Evolutionary conservation across 495 filamentous ascomycete species (phyloP).

Genomic region (Hyaloscypha hepaticicola): DNA sequence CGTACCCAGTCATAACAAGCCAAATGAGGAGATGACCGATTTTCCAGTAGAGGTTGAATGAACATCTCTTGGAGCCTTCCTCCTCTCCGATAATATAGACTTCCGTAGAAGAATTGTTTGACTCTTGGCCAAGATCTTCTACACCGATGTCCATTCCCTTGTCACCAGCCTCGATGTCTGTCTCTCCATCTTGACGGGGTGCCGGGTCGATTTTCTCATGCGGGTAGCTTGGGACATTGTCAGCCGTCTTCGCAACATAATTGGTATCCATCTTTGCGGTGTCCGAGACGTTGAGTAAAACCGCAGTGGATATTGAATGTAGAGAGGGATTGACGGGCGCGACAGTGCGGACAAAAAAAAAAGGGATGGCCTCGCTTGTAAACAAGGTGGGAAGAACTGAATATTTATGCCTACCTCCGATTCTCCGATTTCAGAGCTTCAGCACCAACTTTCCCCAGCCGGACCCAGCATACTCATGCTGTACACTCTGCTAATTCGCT

Average conservation of each 20-base stretch:
- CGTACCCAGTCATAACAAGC: conserved; percentile 62
- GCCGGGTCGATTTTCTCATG: not conserved
- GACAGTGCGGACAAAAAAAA: not conserved
- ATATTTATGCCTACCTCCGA: not conserved
- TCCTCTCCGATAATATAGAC: not conserved
- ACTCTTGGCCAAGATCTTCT: not conserved
- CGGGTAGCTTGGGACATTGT: not conserved
- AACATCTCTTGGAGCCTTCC: not conserved
- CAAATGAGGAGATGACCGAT: conserved; percentile 45
- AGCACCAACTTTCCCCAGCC: not conserved
- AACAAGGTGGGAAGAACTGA: not conserved
- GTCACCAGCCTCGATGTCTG: not conserved
- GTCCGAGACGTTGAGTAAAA: not conserved
- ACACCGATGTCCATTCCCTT: not conserved
- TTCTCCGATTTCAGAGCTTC: not conserved
- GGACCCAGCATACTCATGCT: not conserved
- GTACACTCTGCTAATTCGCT: not conserved
- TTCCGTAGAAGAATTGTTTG: not conserved
- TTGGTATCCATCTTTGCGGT: not conserved
- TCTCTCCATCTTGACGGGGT: not conserved
- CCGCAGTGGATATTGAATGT: not conserved
- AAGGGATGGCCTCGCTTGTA: not conserved
- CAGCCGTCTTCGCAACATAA: not conserved
- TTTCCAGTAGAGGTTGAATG: not conserved
- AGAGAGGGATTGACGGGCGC: not conserved